Evolutionary conservation across 768 basidiomycete genomes (phyloP), one percentile per base, ranked within the genome.

Genomic region (Crepidotus variabilis): DNA sequence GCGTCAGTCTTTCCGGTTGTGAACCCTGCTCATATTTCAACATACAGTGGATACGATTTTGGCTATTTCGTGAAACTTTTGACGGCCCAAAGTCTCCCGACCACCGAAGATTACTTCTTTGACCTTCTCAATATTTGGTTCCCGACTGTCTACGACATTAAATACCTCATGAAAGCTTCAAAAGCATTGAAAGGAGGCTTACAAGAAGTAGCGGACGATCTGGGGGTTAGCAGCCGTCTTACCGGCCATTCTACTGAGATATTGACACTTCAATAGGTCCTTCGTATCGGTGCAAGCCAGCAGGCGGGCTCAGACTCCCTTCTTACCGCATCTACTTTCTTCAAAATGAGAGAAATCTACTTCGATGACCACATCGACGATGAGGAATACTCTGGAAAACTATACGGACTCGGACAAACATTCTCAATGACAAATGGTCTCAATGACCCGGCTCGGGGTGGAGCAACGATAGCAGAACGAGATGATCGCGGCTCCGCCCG

Each of bases 301-400:
- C 96, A 97, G 75, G 94, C 96, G 9, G 96, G 97, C 13, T 95
- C 93, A n/a, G 97, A 98, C 68, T 93, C 91, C 13, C 86, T 98
- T 43, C 81, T 99, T 47, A 98, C 95, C 6, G 85, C 94, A 2
- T 85, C 88, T 1, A 92, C 92, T 0, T 98, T 98, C 75, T 98
- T 98, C 87, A 91, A 94, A 71, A 92, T 98, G 83, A 85, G 92
- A 24, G 86, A 93, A 62, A 71, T 89, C 14, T 98, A 94, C 74
- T 99, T 99, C 75, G 84, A 87, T 59, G 90, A 94, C 68, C 76
- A 83, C n/a, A 80, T 97, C 52, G 92, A 98, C 68, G 89, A 94
- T 56, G 73, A 67, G 1, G 88, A 91, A 65, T 92, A 87, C 69
- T 90, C 87, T 56, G 89, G 88, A 52, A 90, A 90, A 66, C 79